Evolutionary conservation across 2,329 filamentous ascomycete genomes (phyloP).

Genomic region (Coniochaeta sp.): DNA sequence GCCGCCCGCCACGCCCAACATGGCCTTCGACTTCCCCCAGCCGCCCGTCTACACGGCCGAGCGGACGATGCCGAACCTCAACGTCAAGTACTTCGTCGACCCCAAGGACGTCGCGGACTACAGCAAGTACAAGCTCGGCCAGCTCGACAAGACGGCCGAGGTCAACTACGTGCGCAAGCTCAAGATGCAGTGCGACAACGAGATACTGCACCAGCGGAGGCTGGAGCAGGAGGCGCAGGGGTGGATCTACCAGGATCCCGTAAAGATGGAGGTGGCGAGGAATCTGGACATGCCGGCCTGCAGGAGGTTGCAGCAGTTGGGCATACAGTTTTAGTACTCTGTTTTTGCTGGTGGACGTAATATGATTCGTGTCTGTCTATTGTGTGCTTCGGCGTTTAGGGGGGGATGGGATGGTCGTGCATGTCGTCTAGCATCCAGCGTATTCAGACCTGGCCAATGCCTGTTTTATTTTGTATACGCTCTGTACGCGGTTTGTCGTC

Average conservation of each 20-base stretch:
- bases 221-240: constrained; percentile 74
- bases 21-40: constrained; percentile 67
- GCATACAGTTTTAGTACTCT: constrained; percentile 8
- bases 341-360: no score
- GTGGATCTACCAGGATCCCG: constrained; percentile 77
- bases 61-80: constrained; percentile 62
- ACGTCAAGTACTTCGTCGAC: constrained; percentile 80
- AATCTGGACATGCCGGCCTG: constrained; percentile 46
- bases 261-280: constrained; percentile 67
- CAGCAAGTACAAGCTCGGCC: constrained; percentile 59
- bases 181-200: constrained; percentile 65
- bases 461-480: background rate
- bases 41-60: constrained; percentile 63
- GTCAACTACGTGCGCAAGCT: constrained; percentile 61
- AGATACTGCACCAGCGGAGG: constrained; percentile 58
- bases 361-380: no score
- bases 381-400: background rate
- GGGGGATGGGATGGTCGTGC: background rate
- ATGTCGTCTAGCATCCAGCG: background rate
- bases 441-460: background rate
- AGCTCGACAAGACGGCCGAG: constrained; percentile 75
- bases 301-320: constrained; percentile 38
- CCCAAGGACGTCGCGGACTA: constrained; percentile 69
- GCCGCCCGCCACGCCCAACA: constrained; percentile 53
- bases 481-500: background rate